Evolutionary conservation across 345 rosid genomes (phyloP), one percentile per base, ranked within the genome.

Genomic region (Rhodamnia argentea): DNA sequence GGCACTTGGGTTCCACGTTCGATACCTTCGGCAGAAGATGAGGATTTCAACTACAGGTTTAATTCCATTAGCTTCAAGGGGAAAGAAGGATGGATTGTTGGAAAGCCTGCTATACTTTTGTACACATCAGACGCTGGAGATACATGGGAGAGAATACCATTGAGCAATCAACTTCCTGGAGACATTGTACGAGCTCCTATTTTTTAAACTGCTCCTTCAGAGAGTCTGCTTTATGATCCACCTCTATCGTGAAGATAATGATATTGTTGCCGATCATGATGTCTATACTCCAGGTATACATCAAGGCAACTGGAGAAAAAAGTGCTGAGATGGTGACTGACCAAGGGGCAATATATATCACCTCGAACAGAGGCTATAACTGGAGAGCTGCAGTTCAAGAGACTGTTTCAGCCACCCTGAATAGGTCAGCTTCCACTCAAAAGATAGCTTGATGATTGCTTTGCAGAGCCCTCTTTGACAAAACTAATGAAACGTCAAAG

Each of bases 291-390:
- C 87, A 97, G 99, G 99, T 97, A n/a, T 97, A 91, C 89, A 96
- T 97, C 87, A 92, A 97, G 92, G 98, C 97, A 40, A 96, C 98
- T 54, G 96, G 93, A 81, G 98, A 97, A 32, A 93, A 97, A 91
- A 96, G 98, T 88, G 98, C 98, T 47, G 99, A 97, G 90, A 95
- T 97, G 98, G 98, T 96, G 62, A 97, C 98, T 2, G 98, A 97
- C 86, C 88, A 97, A 91, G 99, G 99, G 88, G 98, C 99, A 83
- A 97, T 96, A 40, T 97, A 96, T 91, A 84, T 94, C 88, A 97
- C 99, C 83, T 93, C 99, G 8, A 97, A 96, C 87, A 92, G 86
- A 87, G 98, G 99, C 26, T 96, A 94, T 87, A 97, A 97, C 89
- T 95, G 98, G 99, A 97, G 88, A 89, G 98, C 99, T 82, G 98